Conservation (phyloP, 139 green algal species). For the Chlorella sp. region DNA sequence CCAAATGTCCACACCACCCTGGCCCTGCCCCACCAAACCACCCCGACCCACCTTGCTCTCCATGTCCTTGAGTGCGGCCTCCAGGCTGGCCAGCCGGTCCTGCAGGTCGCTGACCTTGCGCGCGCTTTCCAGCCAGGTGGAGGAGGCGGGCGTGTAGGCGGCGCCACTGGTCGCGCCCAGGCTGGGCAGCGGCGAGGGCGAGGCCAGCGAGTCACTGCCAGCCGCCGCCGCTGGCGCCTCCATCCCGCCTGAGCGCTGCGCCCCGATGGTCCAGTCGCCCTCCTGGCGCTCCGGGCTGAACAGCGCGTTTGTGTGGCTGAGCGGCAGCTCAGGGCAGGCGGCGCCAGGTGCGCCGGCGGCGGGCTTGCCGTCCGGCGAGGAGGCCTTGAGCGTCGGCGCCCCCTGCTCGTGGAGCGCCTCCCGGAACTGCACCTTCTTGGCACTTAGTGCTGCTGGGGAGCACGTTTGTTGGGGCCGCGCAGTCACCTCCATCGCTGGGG, state of each 20-base stretch:
- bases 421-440: too few relatives aligned
- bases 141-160: constrained; percentile 13
- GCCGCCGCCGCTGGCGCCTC: not conserved
- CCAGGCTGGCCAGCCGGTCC: constrained; percentile 17
- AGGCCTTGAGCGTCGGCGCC: not conserved
- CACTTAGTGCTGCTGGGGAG: too few relatives aligned
- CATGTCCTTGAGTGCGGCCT: constrained; percentile 21
- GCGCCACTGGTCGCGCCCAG: not conserved
- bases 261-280: constrained; percentile 21
- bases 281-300: constrained; percentile 8
- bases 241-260: constrained; percentile 13
- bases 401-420: too few relatives aligned
- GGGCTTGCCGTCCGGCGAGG: not conserved
- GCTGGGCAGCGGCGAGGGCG: not conserved
- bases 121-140: constrained; percentile 11
- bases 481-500: too few relatives aligned
- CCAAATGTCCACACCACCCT: too few relatives aligned
- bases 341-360: not conserved
- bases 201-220: too few relatives aligned
- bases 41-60: constrained; percentile 14
- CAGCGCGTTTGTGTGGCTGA: not conserved
- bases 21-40: too few relatives aligned
- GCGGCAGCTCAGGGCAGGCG: not conserved
- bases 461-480: too few relatives aligned
- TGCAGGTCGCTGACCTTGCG: constrained; percentile 32